Conservation (phyloP, 306 rosid species). For the Quillaja saponaria region DNA sequence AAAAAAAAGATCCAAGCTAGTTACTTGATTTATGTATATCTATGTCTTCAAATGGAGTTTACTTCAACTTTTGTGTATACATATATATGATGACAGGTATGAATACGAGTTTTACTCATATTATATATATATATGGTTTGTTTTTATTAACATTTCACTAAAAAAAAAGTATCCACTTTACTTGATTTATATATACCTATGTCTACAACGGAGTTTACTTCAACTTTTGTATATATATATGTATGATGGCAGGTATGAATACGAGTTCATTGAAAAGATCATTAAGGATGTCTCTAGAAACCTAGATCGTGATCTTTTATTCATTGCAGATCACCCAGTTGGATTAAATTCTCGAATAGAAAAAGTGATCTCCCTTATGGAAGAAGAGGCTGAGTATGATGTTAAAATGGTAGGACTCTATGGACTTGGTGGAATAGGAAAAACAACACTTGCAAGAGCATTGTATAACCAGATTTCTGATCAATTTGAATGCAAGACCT, state of each 20-base stretch:
- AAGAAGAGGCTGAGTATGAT: background rate
- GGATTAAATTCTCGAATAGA: conserved; percentile 4
- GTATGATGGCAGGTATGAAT: background rate
- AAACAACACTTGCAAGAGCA: conserved; percentile 29
- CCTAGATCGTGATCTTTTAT: background rate
- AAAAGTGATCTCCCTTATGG: conserved; percentile 10
- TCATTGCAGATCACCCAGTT: conserved; percentile 23
- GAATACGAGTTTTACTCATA: too few relatives aligned
- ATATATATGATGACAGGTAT: too few relatives aligned
- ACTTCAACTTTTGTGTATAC: too few relatives aligned
- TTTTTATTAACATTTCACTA: too few relatives aligned
- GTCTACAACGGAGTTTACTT: background rate
- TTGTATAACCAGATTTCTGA: conserved; percentile 20
- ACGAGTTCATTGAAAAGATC: background rate
- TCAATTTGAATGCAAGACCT: conserved; percentile 25
- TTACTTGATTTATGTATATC: too few relatives aligned
- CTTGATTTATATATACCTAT: background rate
- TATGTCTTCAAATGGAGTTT: too few relatives aligned
- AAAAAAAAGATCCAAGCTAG: too few relatives aligned
- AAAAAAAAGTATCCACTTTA: too few relatives aligned
- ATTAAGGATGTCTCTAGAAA: background rate
- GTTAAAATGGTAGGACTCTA: conserved; percentile 18
- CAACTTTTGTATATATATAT: background rate
- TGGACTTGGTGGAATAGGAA: conserved; percentile 32
- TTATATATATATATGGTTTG: too few relatives aligned